A percentile compares a stretch with the other conserved stretches of the same genome.
Evolutionary conservation across 139 green algal genomes (phyloP).

Genomic region (Eudorina sp.): DNA sequence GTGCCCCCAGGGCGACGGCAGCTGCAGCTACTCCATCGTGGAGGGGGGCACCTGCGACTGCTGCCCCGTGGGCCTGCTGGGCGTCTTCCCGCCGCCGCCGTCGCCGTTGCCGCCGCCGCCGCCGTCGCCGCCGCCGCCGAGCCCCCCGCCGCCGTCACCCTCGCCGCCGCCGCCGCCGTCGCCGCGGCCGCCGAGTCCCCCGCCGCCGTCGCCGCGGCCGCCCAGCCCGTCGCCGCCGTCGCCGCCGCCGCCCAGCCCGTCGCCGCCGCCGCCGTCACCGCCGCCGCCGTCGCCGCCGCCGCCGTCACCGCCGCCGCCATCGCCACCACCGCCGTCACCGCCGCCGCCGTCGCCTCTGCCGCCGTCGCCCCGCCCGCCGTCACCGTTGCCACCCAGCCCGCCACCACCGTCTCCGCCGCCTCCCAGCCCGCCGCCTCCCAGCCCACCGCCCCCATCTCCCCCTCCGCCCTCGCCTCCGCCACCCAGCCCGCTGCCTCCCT

Average conservation of each 20-base stretch:
- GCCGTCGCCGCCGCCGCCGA: not conserved
- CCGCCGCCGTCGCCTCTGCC: not conserved
- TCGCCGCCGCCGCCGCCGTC: not conserved
- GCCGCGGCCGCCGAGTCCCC: not conserved
- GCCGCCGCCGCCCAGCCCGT: too few species aligned
- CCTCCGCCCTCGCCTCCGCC: not conserved
- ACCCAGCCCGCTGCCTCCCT: not conserved
- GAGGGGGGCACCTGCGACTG: constrained; percentile 51
- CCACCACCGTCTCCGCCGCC: constrained; percentile 10
- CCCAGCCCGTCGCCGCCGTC: not conserved
- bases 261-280: not conserved
- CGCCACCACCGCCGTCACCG: not conserved
- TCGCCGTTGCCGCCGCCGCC: not conserved
- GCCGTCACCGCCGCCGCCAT: constrained; percentile 7
- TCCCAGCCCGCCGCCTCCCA: not conserved
- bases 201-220: not conserved
- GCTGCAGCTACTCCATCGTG: constrained; percentile 43
- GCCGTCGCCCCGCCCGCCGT: not conserved
- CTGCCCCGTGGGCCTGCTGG: constrained; percentile 42
- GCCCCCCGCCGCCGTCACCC: not conserved
- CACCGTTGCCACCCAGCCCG: not conserved
- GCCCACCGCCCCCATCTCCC: constrained; percentile 2
- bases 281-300: constrained; percentile 14
- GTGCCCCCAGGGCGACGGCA: constrained; percentile 29
- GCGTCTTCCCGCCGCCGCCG: constrained; percentile 42